Conservation (phyloP, 179 eudicot species). For the Spinacia oleracea region DNA sequence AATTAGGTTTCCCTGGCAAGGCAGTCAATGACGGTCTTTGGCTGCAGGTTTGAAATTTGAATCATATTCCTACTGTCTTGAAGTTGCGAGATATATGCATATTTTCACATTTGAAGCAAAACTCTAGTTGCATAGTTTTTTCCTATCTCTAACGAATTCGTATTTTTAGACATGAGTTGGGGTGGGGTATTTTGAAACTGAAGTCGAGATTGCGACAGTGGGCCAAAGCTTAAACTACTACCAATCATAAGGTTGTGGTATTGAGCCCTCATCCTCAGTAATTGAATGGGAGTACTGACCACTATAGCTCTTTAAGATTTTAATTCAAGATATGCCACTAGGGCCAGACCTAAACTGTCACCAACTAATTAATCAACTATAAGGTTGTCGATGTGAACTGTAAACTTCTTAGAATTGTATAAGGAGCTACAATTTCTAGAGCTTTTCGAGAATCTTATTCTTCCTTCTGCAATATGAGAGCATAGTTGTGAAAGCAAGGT, state of each 20-base stretch:
- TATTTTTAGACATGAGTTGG: background rate
- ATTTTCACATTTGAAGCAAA: background rate
- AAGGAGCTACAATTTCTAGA: background rate
- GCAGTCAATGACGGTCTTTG: conserved; percentile 96
- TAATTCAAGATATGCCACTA: background rate
- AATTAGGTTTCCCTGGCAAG: conserved; percentile 94
- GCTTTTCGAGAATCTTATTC: background rate
- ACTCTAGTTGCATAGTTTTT: background rate
- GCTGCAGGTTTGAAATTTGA: conserved; percentile 73
- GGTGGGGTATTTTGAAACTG: background rate
- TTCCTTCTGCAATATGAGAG: background rate
- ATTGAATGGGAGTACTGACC: background rate
- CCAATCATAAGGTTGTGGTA: background rate
- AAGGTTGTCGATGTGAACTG: background rate
- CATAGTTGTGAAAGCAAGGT: background rate
- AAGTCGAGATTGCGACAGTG: background rate
- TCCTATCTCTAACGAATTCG: background rate
- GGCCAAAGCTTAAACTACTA: background rate
- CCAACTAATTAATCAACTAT: background rate
- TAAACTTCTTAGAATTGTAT: background rate
- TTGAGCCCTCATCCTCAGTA: background rate
- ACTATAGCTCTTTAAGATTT: background rate
- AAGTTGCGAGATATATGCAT: too few relatives aligned
- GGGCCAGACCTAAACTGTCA: background rate
- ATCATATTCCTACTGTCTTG: background rate